Base-by-base conservation (phyloP, 2,329 filamentous ascomycete genomes). In the Aspergillus terreus region DNA sequence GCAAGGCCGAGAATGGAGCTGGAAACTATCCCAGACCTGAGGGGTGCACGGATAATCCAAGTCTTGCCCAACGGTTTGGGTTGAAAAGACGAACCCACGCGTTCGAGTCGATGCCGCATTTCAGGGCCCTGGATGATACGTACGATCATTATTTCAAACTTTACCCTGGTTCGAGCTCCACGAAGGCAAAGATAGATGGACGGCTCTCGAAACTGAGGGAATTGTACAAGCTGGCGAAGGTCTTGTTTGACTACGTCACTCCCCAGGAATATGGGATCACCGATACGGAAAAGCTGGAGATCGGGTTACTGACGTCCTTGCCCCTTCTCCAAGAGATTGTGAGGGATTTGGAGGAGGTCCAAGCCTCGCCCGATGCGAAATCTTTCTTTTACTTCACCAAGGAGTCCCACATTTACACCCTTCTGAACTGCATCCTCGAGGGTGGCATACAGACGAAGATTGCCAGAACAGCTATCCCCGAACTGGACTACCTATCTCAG, bases 341-440 rank as follows among this genome's bases (percentile, higher is more conserved):
- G 6, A 88, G 92, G 65, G 92, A 99, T 64, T 80, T 99, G 2
- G 95, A 99, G 74, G 92, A 97, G 72, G 90, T 97, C 71, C 94
- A 99, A 72, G 92, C 94, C 3, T 95, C 90, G 0, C 87, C 92
- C 48, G 89, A 95, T 59, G 91, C 92, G 42, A 96, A 96, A 68
- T 92, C 88, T 1, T 97, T 97, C 77, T 90, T 97, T 73, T 99
- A 99, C 76, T 99, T 99, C 72, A 99, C 94, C 57, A 99, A 99
- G 72, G 94, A 99, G 73, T 96, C 90, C 0, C 94, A 99, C 70
- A 96, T 99, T 57, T 99, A 99, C 75, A 99, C 94, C 4, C 81
- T 99, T 4, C 82, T 99, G 52, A 99, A 99, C 71, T 97, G 92
- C 70, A 97, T 99, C 61, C 82, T 99, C 23, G 94, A 99, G 70